Conservation (phyloP, 108 stramenopile species). For the Nitzschia inconspicua region DNA sequence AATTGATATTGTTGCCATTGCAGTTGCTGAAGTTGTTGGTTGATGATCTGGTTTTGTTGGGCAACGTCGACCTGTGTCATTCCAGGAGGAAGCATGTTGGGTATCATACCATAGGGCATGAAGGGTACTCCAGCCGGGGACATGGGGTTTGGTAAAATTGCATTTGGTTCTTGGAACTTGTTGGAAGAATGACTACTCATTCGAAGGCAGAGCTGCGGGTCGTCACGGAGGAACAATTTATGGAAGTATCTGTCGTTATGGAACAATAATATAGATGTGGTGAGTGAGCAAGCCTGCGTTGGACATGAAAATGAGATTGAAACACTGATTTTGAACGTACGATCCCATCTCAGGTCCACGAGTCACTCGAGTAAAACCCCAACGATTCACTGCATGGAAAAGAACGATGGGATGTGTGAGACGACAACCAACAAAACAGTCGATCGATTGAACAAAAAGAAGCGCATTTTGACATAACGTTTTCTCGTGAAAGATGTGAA, state of each 20-base stretch:
- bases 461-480: not conserved
- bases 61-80: slow-evolving; percentile 21
- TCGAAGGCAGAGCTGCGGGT: slow-evolving; percentile 40
- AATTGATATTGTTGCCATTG: slow-evolving; percentile 48
- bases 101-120: slow-evolving; percentile 14
- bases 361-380: slow-evolving; percentile 58
- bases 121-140: slow-evolving; percentile 15
- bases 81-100: slow-evolving; percentile 21
- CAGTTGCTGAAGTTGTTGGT: slow-evolving; percentile 40
- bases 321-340: slow-evolving; percentile 61
- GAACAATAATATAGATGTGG: slow-evolving; percentile 27
- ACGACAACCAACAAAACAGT: not conserved
- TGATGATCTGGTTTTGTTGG: slow-evolving; percentile 38
- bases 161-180: slow-evolving; percentile 27
- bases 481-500: slow-evolving; percentile 58
- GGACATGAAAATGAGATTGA: too few species aligned
- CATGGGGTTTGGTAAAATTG: slow-evolving; percentile 26
- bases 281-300: too few species aligned
- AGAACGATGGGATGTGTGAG: not conserved
- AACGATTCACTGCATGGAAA: slow-evolving; percentile 55
- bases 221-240: slow-evolving; percentile 40
- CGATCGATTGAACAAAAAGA: not conserved
- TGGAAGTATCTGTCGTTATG: slow-evolving; percentile 47
- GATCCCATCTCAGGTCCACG: slow-evolving; percentile 62
- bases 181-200: slow-evolving; percentile 50